A percentile compares a stretch with the other conserved stretches of the same genome.
These are phyloP conservation scores for Heterobasidion occidentale DNA, from an alignment of 1,284 basidiomycete genomes.

Conservation along the genomic window DNA sequence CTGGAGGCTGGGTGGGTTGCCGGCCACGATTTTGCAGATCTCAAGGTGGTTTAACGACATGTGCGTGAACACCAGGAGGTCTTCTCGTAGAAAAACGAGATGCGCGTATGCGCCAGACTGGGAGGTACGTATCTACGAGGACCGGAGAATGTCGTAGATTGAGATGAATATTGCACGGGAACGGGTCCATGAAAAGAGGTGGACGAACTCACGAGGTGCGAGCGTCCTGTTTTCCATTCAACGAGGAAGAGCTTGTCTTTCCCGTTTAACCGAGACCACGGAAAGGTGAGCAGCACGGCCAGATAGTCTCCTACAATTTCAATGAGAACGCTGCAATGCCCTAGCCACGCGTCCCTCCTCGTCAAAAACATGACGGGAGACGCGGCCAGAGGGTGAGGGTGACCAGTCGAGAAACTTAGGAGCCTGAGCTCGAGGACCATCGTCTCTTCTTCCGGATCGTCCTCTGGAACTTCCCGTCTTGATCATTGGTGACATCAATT, in stretches of 20 bases:
- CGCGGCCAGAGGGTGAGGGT: slow-evolving; percentile 33
- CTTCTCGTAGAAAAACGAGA: slow-evolving; percentile 31
- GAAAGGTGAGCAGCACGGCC: slow-evolving; percentile 31
- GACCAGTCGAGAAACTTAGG: slow-evolving; percentile 33
- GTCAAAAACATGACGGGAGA: slow-evolving; percentile 25
- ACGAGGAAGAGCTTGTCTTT: slow-evolving; percentile 29
- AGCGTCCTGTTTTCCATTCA: slow-evolving; percentile 33
- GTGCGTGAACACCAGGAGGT: slow-evolving; percentile 35
- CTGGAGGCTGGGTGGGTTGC: slow-evolving; percentile 4
- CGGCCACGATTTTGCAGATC: slow-evolving; percentile 25
- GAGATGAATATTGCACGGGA: slow-evolving; percentile 13
- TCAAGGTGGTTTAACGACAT: slow-evolving; percentile 25
- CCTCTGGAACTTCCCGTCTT: slow-evolving; percentile 2
- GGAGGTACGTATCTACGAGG: not conserved
- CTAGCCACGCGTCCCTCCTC: slow-evolving; percentile 12
- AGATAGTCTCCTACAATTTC: slow-evolving; percentile 44
- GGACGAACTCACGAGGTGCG: slow-evolving; percentile 24
- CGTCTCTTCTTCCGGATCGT: not conserved
- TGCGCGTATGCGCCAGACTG: slow-evolving; percentile 25
- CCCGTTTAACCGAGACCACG: slow-evolving; percentile 8
- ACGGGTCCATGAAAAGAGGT: not conserved
- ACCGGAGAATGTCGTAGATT: slow-evolving; percentile 11
- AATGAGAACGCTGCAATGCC: slow-evolving; percentile 27
- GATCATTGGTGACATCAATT: not conserved
- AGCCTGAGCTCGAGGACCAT: slow-evolving; percentile 23